Evolutionary conservation across 495 filamentous ascomycete genomes (phyloP), one percentile per base, ranked within the genome.

Genomic region (Cercophora samala): DNA sequence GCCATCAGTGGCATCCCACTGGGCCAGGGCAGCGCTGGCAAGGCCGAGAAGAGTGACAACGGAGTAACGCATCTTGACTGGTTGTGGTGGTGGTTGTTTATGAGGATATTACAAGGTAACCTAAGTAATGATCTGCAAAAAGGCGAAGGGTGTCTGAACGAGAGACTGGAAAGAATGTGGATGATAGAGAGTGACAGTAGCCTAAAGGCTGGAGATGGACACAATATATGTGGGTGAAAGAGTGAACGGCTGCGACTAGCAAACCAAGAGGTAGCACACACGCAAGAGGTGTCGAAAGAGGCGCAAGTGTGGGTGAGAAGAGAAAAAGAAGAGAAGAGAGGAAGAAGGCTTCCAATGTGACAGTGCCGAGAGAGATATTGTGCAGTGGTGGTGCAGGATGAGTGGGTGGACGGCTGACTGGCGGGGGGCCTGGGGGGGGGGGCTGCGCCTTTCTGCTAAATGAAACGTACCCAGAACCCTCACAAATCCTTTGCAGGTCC

Each of bases 41-140:
- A 82, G 69, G 59, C 79, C 81, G 74, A 83, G 69, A 75, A 78
- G 59, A 65, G 82, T 68, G 55, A 80, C 74, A 67, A 78, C 68
- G 55, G 77, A 66, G 72, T 77, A 81, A 63, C 75, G 77, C 82
- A 84, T 84, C 61, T 78, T 84, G 78, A 62, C 62, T 19, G 53
- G 66, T 60, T 63, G 19, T 21, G 21, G 46, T 26, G 9, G 37
- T 46, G 26, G 64, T 54, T 25, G 56, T 26, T 52, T 55, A 13
- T 21, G 55, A 22, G 18, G 29, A 66, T 64, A 25, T 25, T n/a
- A 58, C 9, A 62, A 64, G 51, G 52, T 29, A 42, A 9, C 59
- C 22, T 46, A 68, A 63, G 46, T 24, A 42, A 67, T 42, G n/a
- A 62, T 21, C 29, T 62, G 26, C 18, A 46, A 25, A 23, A 23